phyloP scores from a whole-genome alignment of 495 filamentous ascomycete species.

The Parathielavia hyrcaniae region DNA sequence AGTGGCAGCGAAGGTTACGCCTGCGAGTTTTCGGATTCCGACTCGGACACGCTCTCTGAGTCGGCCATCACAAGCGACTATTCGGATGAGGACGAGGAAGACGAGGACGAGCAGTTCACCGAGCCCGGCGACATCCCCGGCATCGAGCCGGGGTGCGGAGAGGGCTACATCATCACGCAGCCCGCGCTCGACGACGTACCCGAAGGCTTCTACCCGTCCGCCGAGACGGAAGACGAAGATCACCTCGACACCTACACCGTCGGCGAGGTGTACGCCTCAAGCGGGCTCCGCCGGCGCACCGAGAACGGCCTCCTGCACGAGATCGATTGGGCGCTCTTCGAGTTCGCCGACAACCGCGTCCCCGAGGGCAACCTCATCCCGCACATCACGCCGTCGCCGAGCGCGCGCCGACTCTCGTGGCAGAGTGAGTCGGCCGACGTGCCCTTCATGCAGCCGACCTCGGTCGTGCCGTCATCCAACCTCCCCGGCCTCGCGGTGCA shows the following conservation, averaged over 20 bases:
- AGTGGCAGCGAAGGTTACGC: slow-evolving; percentile 39
- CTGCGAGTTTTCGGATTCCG: slow-evolving; percentile 51
- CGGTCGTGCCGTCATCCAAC: slow-evolving; percentile 39
- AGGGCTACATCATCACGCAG: slow-evolving; percentile 70
- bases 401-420: neutral
- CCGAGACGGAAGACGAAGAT: slow-evolving; percentile 53
- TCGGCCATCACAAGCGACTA: slow-evolving; percentile 44
- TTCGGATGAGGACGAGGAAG: slow-evolving; percentile 38
- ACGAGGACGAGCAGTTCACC: slow-evolving; percentile 35
- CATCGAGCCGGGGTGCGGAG: slow-evolving; percentile 65
- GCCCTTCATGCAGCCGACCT: slow-evolving; percentile 33
- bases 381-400: slow-evolving; percentile 9
- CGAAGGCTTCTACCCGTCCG: slow-evolving; percentile 64
- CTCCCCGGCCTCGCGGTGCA: slow-evolving; percentile 73
- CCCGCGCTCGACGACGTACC: slow-evolving; percentile 81
- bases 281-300: slow-evolving; percentile 68
- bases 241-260: slow-evolving; percentile 65
- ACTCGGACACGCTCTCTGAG: slow-evolving; percentile 44
- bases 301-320: slow-evolving; percentile 66
- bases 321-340: slow-evolving; percentile 92
- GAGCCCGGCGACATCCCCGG: slow-evolving; percentile 83
- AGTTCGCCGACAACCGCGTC: slow-evolving; percentile 63
- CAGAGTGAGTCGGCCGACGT: neutral
- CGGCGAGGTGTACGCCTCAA: slow-evolving; percentile 81
- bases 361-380: slow-evolving; percentile 62